Evolutionary conservation across 768 basidiomycete species (phyloP).

Genomic region (Macrolepiota dolichaula): DNA sequence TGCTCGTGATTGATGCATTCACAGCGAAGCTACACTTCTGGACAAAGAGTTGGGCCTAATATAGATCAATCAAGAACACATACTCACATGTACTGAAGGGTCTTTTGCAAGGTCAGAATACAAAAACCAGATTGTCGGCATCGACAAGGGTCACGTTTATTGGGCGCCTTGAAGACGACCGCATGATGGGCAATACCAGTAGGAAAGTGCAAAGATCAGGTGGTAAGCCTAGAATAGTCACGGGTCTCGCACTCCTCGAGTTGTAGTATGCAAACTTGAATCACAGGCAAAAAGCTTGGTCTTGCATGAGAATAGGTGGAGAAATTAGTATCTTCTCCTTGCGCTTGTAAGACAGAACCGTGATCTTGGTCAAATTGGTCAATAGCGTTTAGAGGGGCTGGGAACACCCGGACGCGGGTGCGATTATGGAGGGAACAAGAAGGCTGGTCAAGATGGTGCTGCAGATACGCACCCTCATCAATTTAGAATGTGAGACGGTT

Average conservation of each 20-base stretch:
- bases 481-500: neutral
- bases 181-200: neutral
- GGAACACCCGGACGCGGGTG: neutral
- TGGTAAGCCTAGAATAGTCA: neutral
- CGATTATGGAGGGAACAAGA: neutral
- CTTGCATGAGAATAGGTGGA: neutral
- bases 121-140: neutral
- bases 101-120: neutral
- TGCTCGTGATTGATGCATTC: neutral
- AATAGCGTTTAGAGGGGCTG: neutral
- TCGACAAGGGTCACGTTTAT: neutral
- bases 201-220: neutral
- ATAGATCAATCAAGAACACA: neutral
- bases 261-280: neutral
- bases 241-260: neutral
- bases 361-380: neutral
- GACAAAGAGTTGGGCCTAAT: neutral
- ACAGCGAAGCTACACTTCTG: neutral
- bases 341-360: neutral
- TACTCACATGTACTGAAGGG: neutral
- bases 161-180: neutral
- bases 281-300: constrained; percentile 1
- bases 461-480: neutral
- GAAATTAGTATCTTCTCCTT: neutral
- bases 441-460: neutral